These are phyloP conservation scores for Colletotrichum sp. DNA, from an alignment of 2,329 filamentous ascomycete species.

Conservation along the genomic window DNA sequence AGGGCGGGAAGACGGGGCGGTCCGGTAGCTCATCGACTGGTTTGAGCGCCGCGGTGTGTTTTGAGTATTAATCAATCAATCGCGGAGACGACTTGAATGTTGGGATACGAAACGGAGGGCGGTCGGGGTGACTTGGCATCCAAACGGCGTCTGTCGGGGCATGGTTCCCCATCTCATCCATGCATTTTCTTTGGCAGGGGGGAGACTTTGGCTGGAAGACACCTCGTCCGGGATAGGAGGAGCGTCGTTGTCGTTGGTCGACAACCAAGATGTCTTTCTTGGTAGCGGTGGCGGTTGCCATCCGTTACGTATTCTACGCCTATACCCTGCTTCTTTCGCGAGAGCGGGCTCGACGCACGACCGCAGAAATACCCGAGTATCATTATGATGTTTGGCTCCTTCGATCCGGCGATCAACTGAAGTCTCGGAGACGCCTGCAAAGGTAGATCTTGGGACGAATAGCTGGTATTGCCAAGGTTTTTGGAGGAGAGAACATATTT, in stretches of 20 bases:
- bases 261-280: constrained; percentile 12
- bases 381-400: not conserved
- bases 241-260: constrained; percentile 11
- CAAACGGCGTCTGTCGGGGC: constrained; percentile 18
- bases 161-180: constrained; percentile 4
- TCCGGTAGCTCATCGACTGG: constrained; percentile 19
- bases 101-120: constrained; percentile 19
- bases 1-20: not conserved
- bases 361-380: constrained; percentile 23
- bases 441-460: not conserved
- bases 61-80: constrained; percentile 22
- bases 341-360: constrained; percentile 17
- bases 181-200: constrained; percentile 17
- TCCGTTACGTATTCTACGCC: constrained; percentile 19
- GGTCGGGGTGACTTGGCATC: constrained; percentile 17
- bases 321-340: constrained; percentile 13
- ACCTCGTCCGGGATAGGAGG: constrained; percentile 15
- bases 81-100: constrained; percentile 21
- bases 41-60: constrained; percentile 18
- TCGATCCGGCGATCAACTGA: not conserved
- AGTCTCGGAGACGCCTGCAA: not conserved
- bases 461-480: not conserved
- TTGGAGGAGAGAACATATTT: not conserved
- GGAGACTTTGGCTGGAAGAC: constrained; percentile 8
- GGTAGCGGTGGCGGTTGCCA: constrained; percentile 8